Evolutionary conservation across 495 filamentous ascomycete genomes (phyloP), one percentile per base, ranked within the genome.

Genomic region (Apiosordaria backusii): DNA sequence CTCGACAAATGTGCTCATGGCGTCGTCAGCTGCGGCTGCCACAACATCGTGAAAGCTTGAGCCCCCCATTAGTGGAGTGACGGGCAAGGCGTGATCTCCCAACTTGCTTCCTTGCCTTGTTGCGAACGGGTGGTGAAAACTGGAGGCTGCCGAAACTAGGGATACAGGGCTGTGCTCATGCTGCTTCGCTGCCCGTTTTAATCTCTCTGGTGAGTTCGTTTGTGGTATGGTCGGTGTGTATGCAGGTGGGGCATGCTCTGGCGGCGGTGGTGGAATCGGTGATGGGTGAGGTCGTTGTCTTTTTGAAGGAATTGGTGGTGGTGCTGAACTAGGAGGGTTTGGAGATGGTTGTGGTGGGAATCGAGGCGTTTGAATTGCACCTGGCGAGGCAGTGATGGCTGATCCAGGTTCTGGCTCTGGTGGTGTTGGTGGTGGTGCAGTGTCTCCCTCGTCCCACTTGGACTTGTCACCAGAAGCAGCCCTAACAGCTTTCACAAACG

Each of bases 1-100:
- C 3, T 74, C 65, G 29, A 87, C 84, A 69, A 97, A 93, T 3
- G 88, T 84, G 0, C 81, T 73, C 67, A 93, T 79, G 0, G 92
- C 88, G 58, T 85, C 85, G 50, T 92, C 88, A 16, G 82, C 83
- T 45, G 80, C 76, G 60, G 82, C 71, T 50, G 64, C 57, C 25
- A 77, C 76, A 4, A 73, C 74, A 65, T 82, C 78, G 1, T 73
- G 74, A 15, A 81, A 57, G 50, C 68, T 75, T 21, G 74, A 70
- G 16, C 57, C 50, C 1, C 4, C 52, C 26, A 21, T 15, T 9
- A 64, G 68, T 16, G 68, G 62, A 66, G 70, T 74, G 13, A 24
- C 70, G 35, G 0, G 76, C 3, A 58, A 54, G 50, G 65, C 63
- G n/a, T 74, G 71, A 60, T 76, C 72, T 1, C 71, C 70, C 9